Percentiles rank a stretch among this genome's conserved stretches.
phyloP scores from a whole-genome alignment of 192 early-diverging fungal genomes.

The Backusella tarrabulga region DNA sequence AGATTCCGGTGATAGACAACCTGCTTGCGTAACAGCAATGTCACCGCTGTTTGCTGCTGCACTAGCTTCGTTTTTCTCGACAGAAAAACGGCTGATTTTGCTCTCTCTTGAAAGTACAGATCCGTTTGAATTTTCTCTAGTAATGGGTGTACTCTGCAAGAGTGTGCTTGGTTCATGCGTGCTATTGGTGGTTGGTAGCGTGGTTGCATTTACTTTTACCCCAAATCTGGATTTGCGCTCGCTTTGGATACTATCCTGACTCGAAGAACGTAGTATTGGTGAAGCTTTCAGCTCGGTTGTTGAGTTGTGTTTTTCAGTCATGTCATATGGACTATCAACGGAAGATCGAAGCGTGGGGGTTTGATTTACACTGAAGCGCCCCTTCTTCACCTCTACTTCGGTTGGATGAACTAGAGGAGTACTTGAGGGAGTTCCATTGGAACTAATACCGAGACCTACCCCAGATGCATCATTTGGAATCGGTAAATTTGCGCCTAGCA shows the following conservation, averaged over 20 bases:
- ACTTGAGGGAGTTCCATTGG: not conserved
- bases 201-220: not conserved
- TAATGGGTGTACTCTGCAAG: constrained; percentile 1
- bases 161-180: not conserved
- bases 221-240: constrained; percentile 7
- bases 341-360: not conserved
- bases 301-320: not conserved
- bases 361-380: constrained; percentile 64
- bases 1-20: constrained; percentile 16
- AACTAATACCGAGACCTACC: not conserved
- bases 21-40: not conserved
- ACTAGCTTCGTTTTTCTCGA: not conserved
- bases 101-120: constrained; percentile 12
- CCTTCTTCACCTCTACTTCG: constrained; percentile 42
- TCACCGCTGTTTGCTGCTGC: not conserved
- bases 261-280: not conserved
- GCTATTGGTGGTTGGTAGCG: not conserved
- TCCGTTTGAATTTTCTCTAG: constrained; percentile 11
- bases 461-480: not conserved
- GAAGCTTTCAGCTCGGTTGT: not conserved
- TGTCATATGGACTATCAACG: not conserved
- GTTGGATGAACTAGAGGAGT: not conserved
- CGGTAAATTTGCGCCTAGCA: not conserved
- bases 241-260: constrained; percentile 8
- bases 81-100: constrained; percentile 20